These are phyloP conservation scores for Talaromyces sp. DNA, from an alignment of 2,329 filamentous ascomycete genomes.

Conservation along the genomic window DNA sequence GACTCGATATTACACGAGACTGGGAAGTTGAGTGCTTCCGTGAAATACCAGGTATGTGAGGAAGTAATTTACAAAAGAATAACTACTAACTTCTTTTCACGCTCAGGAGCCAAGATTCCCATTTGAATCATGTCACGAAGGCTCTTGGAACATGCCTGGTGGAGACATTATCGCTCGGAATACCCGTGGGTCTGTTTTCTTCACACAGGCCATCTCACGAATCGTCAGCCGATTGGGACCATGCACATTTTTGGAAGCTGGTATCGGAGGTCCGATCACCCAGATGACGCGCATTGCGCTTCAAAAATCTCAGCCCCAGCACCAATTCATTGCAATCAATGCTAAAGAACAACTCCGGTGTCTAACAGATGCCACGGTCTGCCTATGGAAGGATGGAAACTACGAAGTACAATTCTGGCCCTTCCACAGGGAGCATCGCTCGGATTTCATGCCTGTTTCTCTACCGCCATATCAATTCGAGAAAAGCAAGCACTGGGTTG, in stretches of 20 bases:
- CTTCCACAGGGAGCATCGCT: slow-evolving; percentile 33
- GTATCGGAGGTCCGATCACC: neutral
- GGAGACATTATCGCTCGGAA: neutral
- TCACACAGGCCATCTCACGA: neutral
- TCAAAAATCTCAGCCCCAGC: neutral
- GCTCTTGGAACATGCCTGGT: too few species aligned
- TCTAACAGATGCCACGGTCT: slow-evolving; percentile 33
- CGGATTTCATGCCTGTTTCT: slow-evolving; percentile 27
- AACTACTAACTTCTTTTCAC: too few species aligned
- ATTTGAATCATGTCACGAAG: too few species aligned
- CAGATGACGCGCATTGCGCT: neutral
- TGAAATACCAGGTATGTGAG: too few species aligned
- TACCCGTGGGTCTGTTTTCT: neutral
- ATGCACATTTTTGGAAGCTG: neutral
- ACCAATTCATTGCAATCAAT: slow-evolving; percentile 20
- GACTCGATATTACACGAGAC: neutral
- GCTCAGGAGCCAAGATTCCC: neutral
- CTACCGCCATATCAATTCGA: slow-evolving; percentile 53
- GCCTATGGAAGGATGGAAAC: slow-evolving; percentile 49
- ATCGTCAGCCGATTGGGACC: neutral
- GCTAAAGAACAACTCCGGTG: slow-evolving; percentile 4
- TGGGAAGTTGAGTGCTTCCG: too few species aligned
- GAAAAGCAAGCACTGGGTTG: slow-evolving; percentile 44
- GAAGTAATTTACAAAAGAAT: too few species aligned
- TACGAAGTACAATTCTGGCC: slow-evolving; percentile 43